Conservation (phyloP, 1,284 basidiomycete genomes). For the Coniferiporia weirii region DNA sequence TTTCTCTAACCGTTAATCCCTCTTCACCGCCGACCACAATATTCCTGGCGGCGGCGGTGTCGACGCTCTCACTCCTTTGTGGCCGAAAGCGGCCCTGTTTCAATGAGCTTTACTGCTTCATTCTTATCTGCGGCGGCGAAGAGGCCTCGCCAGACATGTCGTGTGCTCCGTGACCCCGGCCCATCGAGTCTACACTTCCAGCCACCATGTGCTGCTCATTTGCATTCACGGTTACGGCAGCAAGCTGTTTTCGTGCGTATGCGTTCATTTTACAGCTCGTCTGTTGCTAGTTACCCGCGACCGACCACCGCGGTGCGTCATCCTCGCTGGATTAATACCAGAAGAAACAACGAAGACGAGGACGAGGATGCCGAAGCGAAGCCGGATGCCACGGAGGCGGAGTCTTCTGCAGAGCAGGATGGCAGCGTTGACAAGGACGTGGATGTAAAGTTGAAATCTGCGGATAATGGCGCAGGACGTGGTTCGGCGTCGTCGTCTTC, state of each 20-base stretch:
- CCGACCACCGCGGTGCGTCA: constrained; percentile 24
- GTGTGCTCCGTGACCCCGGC: constrained; percentile 15
- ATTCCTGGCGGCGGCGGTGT: background rate
- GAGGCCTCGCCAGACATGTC: constrained; percentile 9
- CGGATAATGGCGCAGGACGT: constrained; percentile 19
- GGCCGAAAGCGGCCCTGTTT: background rate
- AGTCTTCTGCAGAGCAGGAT: constrained; percentile 9
- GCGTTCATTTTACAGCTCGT: constrained; percentile 17
- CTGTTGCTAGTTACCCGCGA: constrained; percentile 12
- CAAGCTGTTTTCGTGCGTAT: background rate
- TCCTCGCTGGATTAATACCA: constrained; percentile 29
- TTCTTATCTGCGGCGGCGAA: constrained; percentile 1
- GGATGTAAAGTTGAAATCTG: constrained; percentile 19
- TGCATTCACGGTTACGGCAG: background rate
- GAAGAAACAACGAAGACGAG: constrained; percentile 12
- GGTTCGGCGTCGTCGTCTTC: constrained; percentile 25
- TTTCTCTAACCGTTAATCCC: no score
- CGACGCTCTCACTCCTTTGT: background rate
- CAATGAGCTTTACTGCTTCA: constrained; percentile 10
- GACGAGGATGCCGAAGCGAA: constrained; percentile 3
- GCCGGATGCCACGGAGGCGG: constrained; percentile 14
- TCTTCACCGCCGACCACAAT: no score
- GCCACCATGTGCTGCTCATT: background rate
- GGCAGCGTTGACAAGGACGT: constrained; percentile 2
- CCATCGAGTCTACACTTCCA: constrained; percentile 6